Evolutionary conservation across 176 grass and related monocot species (phyloP), one percentile per base, ranked within the genome.

Genomic region (Oryza glumipatula): DNA sequence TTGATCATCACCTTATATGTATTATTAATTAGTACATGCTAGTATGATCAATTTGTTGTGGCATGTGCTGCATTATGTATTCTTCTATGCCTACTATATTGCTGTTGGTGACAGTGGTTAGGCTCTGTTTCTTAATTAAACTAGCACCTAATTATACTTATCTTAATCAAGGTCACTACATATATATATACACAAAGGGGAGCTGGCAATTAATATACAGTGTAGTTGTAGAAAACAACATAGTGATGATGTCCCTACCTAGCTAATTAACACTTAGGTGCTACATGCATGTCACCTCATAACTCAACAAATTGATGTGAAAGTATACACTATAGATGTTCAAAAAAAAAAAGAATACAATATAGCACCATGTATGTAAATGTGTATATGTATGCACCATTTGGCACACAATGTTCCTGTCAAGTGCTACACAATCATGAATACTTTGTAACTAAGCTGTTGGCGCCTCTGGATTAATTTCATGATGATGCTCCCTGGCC

Each of bases 201-300:
- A 46, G 68, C 60, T 84, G 82, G 49, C 70, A 30, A 22, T 16
- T 58, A 58, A 58, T 58, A 58, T 56, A 54, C 1, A 63, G 23
- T 22, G 58, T 9, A 11, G 7, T 63, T 10, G 63, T 36, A 70
- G 17, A 64, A 38, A 48, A 43, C 70, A 64, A 74, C 36, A 45
- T 10, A 24, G 22, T 61, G 7, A 73, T 67, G 16, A 4, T 78
- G 80, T 78, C 80, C 80, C 78, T 65, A 63, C 56, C 58, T 7
- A 32, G 0, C 64, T 70, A 32, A 32, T 32, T 7, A 48, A 46
- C 19, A 46, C 19, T 75, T 84, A 36, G 68, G 75, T 80, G 30
- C 13, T 33, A 70, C 49, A 13, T 71, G 14, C 86, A 65, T 83
- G 84, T 79, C 80, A 22, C 68, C 46, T 19, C 84, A 66, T 73